Evolutionary conservation across 352 stramenopile genomes (phyloP).

Genomic region (Globisporangium spinosum): DNA sequence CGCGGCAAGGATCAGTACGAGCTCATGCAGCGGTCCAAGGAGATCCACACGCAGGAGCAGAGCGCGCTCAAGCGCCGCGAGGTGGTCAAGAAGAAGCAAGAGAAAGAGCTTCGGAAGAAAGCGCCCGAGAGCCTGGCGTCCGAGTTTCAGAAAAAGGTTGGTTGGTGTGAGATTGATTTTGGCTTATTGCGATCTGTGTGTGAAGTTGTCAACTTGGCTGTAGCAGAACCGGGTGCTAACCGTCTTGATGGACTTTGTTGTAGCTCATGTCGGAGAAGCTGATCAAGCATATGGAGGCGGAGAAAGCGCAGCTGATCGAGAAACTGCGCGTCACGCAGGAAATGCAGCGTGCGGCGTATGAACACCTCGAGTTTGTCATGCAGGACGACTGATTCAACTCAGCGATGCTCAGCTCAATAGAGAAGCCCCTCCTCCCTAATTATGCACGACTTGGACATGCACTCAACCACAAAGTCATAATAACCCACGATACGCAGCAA

Average conservation of each 20-base stretch:
- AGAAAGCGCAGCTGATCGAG: conserved; percentile 60
- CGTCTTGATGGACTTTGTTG: neutral
- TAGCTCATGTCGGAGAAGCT: conserved; percentile 50
- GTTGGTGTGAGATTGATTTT: neutral
- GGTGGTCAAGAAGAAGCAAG: conserved; percentile 40
- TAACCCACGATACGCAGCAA: neutral
- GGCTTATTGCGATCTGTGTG: no score
- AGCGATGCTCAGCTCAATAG: neutral
- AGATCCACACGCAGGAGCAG: conserved; percentile 53
- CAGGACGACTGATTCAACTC: conserved; percentile 25
- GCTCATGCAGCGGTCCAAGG: conserved; percentile 39
- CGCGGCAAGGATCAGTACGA: conserved; percentile 35
- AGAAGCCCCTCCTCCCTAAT: neutral
- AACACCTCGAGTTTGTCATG: conserved; percentile 66
- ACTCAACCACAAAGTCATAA: neutral
- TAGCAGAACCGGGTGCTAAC: neutral
- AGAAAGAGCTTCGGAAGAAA: conserved; percentile 47
- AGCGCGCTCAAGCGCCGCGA: conserved; percentile 39
- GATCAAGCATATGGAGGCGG: conserved; percentile 60
- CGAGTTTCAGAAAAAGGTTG: conserved; percentile 50
- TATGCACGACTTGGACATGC: neutral
- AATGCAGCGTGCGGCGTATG: conserved; percentile 55
- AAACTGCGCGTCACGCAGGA: conserved; percentile 61
- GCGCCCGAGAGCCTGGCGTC: conserved; percentile 41
- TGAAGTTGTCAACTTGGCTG: no score